Conservation (phyloP, 352 stramenopile genomes). For the Phytophthora tentaculata region DNA sequence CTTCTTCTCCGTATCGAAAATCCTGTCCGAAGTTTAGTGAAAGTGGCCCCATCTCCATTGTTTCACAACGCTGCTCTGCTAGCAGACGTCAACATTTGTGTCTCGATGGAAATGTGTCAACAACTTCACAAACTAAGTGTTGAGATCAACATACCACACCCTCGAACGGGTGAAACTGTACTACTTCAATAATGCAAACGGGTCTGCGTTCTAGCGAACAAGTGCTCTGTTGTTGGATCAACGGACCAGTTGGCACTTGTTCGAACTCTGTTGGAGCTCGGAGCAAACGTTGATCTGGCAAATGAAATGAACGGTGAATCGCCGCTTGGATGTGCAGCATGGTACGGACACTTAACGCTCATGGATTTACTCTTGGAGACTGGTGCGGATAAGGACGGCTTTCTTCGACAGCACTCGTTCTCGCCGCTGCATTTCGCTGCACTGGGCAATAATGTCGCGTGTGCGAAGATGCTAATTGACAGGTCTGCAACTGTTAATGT, state of each 20-base stretch:
- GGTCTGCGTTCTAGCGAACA: conserved; percentile 30
- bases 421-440: conserved; percentile 68
- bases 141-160: conserved; percentile 58
- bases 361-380: conserved; percentile 63
- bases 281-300: conserved; percentile 56
- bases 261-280: conserved; percentile 54
- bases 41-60: conserved; percentile 33
- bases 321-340: conserved; percentile 56
- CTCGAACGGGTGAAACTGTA: conserved; percentile 47
- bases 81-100: conserved; percentile 49
- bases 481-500: conserved; percentile 47
- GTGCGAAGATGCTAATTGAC: conserved; percentile 51
- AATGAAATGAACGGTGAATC: conserved; percentile 61
- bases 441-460: conserved; percentile 44
- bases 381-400: conserved; percentile 45
- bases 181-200: conserved; percentile 69
- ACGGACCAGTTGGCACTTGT: conserved; percentile 45
- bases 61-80: conserved; percentile 62
- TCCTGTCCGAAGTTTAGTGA: no score
- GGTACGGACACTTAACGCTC: conserved; percentile 51
- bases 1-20: conserved; percentile 18
- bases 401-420: conserved; percentile 47
- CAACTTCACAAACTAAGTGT: conserved; percentile 41
- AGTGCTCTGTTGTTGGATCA: neutral
- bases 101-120: conserved; percentile 62